Base-by-base conservation (phyloP, 176 grass and related monocot species). In the Hordeum vulgare region DNA sequence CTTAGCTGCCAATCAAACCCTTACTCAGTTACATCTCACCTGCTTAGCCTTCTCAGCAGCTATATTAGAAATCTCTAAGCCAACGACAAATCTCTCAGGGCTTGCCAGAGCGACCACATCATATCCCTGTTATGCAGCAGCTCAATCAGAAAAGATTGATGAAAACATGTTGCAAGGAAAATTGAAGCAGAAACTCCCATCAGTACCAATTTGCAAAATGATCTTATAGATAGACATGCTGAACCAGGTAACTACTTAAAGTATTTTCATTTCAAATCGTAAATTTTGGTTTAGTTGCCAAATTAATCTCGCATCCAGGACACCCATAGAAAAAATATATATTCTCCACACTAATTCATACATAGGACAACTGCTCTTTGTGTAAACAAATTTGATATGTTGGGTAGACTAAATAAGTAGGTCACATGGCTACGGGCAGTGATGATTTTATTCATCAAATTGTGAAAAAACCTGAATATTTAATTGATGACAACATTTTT, bases 81-180 rank as follows among this genome's bases (percentile, higher is more conserved):
- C 92, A 85, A 94, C 76, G 85, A 94, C 95, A 91, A 87, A 94
- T 35, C 90, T 84, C 20, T 90, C 88, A 73, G 79, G 41, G 40
- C 92, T 80, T 71, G 95, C 90, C 14, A 94, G 76, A 67, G 88
- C 79, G 11, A 91, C 88, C 58, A 94, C 92, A 90, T 97, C 88
- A 24, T 97, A 94, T 76, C 95, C 95, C 95, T 97, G 68, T 86
- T 66, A 83, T 9, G 67, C 60, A 81, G 42, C 29, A 92, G 41
- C 65, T 71, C 51, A 40, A 81, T 76, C 4, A 49, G 26, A 23
- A 28, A 84, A 74, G 3, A 53, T 13, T 20, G 40, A 86, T 64
- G 40, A 8, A 6, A 54, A 59, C 34, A 11, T 7, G 2, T 66
- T 66, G 17, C 44, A 79, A 24, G 4, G 1, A n/a, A 83, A 33